These are phyloP conservation scores for Phialocephala sp. DNA, from an alignment of 2,329 filamentous ascomycete species.

Conservation along the genomic window DNA sequence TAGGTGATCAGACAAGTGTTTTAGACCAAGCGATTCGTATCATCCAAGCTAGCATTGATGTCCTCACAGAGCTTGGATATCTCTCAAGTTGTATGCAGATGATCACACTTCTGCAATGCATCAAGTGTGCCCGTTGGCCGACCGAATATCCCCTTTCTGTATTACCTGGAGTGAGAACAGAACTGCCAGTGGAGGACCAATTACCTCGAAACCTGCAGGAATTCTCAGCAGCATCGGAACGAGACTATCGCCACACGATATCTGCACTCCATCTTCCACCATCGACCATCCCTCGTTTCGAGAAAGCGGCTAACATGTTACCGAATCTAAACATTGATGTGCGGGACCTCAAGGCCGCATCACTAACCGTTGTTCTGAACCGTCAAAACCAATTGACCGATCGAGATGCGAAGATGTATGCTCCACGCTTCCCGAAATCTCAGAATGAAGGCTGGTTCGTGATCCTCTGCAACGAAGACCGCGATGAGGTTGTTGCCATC, in stretches of 20 bases:
- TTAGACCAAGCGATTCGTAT: slow-evolving; percentile 97
- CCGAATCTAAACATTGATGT: slow-evolving; percentile 72
- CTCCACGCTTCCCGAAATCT: slow-evolving; percentile 89
- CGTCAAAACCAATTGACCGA: slow-evolving; percentile 71
- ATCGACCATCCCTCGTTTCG: slow-evolving; percentile 44
- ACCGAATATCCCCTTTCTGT: slow-evolving; percentile 79
- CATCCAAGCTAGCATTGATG: slow-evolving; percentile 92
- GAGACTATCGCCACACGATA: slow-evolving; percentile 50
- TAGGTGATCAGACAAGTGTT: slow-evolving; percentile 88
- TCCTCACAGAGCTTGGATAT: slow-evolving; percentile 87
- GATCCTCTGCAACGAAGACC: slow-evolving; percentile 68
- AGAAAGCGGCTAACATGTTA: slow-evolving; percentile 67
- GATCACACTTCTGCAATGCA: slow-evolving; percentile 84
- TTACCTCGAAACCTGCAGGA: slow-evolving; percentile 44
- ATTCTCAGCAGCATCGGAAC: slow-evolving; percentile 38
- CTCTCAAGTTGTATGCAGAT: slow-evolving; percentile 79
- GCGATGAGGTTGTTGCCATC: slow-evolving; percentile 81
- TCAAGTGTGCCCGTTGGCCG: slow-evolving; percentile 94
- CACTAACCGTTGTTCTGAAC: slow-evolving; percentile 66
- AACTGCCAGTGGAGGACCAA: slow-evolving; percentile 30
- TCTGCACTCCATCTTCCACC: slow-evolving; percentile 57
- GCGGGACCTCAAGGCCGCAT: slow-evolving; percentile 63
- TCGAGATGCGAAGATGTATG: slow-evolving; percentile 77
- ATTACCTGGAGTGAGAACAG: slow-evolving; percentile 70
- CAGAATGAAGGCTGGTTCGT: slow-evolving; percentile 96